Conservation (phyloP, 352 stramenopile species). For the Phytopythium kandeliae region DNA sequence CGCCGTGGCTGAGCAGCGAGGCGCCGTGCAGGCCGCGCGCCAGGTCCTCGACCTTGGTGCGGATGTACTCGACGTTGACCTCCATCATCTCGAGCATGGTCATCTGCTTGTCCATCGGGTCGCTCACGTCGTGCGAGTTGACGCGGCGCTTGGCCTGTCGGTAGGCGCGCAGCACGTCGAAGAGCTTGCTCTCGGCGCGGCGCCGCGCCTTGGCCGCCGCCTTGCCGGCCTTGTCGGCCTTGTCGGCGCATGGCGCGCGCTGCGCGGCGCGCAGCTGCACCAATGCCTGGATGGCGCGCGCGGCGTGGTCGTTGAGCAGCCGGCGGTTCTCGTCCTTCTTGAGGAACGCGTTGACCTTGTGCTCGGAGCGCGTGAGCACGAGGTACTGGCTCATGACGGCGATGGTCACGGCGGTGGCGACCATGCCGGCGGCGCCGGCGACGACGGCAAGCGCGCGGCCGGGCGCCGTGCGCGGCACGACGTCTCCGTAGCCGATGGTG, state of each 20-base stretch:
- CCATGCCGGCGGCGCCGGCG: constrained; percentile 43
- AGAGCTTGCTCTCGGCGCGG: constrained; percentile 59
- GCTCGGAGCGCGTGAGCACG: constrained; percentile 65
- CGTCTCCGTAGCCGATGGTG: constrained; percentile 68
- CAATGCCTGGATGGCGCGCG: constrained; percentile 54
- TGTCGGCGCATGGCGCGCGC: constrained; percentile 7
- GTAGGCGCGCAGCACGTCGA: constrained; percentile 46
- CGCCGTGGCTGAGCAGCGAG: constrained; percentile 16
- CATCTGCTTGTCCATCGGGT: constrained; percentile 80
- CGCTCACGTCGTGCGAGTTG: constrained; percentile 60
- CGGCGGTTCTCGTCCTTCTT: constrained; percentile 65
- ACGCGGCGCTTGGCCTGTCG: constrained; percentile 51
- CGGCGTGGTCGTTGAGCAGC: constrained; percentile 54
- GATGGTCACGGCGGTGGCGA: constrained; percentile 67
- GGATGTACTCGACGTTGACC: constrained; percentile 79
- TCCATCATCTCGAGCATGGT: constrained; percentile 86
- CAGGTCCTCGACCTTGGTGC: constrained; percentile 72
- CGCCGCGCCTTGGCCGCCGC: constrained; percentile 9
- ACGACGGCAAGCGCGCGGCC: constrained; percentile 46
- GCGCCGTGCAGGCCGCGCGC: constrained; percentile 35
- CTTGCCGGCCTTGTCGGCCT: no score
- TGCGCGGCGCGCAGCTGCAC: constrained; percentile 47
- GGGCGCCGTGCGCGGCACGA: constrained; percentile 42
- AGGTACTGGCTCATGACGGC: constrained; percentile 72
- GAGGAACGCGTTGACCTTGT: constrained; percentile 78